These are phyloP conservation scores for Xylaria castorea DNA, from an alignment of 495 filamentous ascomycete species.

Conservation along the genomic window DNA sequence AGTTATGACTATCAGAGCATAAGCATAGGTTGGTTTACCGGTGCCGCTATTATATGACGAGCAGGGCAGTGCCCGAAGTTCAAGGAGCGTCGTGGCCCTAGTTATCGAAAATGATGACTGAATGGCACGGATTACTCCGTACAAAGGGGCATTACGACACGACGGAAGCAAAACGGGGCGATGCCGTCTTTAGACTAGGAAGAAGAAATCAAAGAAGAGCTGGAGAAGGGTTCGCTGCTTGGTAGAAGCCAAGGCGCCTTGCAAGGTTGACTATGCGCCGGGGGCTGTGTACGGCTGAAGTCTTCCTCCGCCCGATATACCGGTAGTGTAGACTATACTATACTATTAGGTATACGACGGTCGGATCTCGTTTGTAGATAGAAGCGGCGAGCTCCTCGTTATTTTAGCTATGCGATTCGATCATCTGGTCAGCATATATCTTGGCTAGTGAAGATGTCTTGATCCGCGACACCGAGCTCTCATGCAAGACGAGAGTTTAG, in stretches of 20 bases:
- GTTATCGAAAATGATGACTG: not conserved
- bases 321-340: not conserved
- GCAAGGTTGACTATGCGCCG: slow-evolving; percentile 19
- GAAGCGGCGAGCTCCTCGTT: not conserved
- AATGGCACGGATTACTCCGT: not conserved
- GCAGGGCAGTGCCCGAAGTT: not conserved
- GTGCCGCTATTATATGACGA: not conserved
- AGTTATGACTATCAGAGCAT: not conserved
- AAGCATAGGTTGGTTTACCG: not conserved
- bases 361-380: not conserved
- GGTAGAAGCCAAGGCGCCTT: slow-evolving; percentile 11
- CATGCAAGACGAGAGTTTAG: not conserved
- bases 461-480: not conserved
- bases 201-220: slow-evolving; percentile 19
- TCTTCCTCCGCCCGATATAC: not conserved
- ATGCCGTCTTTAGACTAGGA: not conserved
- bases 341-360: not conserved
- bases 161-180: slow-evolving; percentile 8
- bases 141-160: not conserved
- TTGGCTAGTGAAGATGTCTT: slow-evolving; percentile 1
- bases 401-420: not conserved
- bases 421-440: not conserved
- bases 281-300: slow-evolving; percentile 22
- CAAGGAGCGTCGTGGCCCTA: not conserved
- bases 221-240: not conserved